Percentiles rank a stretch among this genome's conserved stretches.
These are phyloP conservation scores for Cetradonia linearis DNA, from an alignment of 495 filamentous ascomycete species.

Conservation along the genomic window DNA sequence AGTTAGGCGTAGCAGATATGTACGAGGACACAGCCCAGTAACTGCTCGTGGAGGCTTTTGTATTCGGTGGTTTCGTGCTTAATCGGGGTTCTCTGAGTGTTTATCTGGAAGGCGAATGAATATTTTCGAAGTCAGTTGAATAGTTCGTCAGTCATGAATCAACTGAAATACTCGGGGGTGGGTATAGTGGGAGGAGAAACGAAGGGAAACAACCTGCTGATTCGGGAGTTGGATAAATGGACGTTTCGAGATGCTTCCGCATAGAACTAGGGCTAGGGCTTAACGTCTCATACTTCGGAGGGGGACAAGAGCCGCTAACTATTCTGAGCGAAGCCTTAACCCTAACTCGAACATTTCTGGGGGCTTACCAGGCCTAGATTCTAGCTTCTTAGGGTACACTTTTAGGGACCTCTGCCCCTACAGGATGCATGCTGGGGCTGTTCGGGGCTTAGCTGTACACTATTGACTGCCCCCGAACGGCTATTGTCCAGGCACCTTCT, in stretches of 20 bases:
- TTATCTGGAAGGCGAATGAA: background rate
- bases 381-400: too few relatives aligned
- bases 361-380: too few relatives aligned
- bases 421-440: too few relatives aligned
- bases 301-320: too few relatives aligned
- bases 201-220: background rate
- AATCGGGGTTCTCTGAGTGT: background rate
- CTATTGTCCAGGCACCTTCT: too few relatives aligned
- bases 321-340: too few relatives aligned
- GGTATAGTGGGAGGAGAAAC: background rate
- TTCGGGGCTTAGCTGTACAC: too few relatives aligned
- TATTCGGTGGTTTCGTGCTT: background rate
- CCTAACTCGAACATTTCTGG: too few relatives aligned
- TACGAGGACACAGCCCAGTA: background rate
- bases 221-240: slow-evolving; percentile 4
- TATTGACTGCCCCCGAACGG: too few relatives aligned
- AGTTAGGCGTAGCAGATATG: background rate
- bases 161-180: background rate
- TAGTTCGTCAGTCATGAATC: slow-evolving; percentile 1
- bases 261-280: slow-evolving; percentile 1
- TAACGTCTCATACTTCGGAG: background rate
- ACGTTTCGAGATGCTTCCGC: slow-evolving; percentile 10
- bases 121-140: background rate
- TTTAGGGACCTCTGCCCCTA: too few relatives aligned
- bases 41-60: background rate